Evolutionary conservation across 2,329 filamentous ascomycete genomes (phyloP), one percentile per base, ranked within the genome.

Genomic region (Basipetospora chlamydospora): DNA sequence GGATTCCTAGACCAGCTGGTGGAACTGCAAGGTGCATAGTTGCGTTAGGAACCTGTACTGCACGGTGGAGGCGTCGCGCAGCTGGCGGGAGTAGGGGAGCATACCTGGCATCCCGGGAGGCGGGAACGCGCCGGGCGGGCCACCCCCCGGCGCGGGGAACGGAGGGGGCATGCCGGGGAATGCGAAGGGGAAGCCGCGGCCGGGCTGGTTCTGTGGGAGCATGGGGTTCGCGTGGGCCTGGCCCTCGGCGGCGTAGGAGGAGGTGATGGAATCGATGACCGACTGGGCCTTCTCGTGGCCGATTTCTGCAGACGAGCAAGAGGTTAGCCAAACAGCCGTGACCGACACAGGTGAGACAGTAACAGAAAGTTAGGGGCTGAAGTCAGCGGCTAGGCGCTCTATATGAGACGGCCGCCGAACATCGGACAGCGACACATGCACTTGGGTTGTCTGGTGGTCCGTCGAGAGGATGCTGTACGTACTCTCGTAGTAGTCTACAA

Each of bases 401-500:
- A n/a, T n/a, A n/a, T n/a, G n/a, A n/a, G n/a, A n/a, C n/a, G n/a
- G n/a, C n/a, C n/a, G n/a, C n/a, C n/a, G n/a, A n/a, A n/a, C n/a
- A n/a, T n/a, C n/a, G n/a, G n/a, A n/a, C n/a, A n/a, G n/a, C n/a
- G n/a, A n/a, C n/a, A n/a, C n/a, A n/a, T n/a, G n/a, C n/a, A n/a
- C n/a, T n/a, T n/a, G n/a, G n/a, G n/a, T n/a, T 9, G 17, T 12
- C 20, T 20, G 18, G 12, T n/a, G n/a, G n/a, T n/a, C n/a, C n/a
- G n/a, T n/a, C n/a, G n/a, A n/a, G n/a, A 31, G 35, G 35, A 23
- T 22, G 37, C 28, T 13, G 15, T 35, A 56, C 68, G 41, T 61
- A 87, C 82, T 86, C 64, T 96, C 87, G 60, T 98, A 98, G 64
- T 98, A 98, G 56, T 95, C 87, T 49, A 95, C 80, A 21, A 98